A percentile compares a stretch with the other conserved stretches of the same genome.
Conservation (phyloP, 306 rosid species). For the Acacia confusa region DNA sequence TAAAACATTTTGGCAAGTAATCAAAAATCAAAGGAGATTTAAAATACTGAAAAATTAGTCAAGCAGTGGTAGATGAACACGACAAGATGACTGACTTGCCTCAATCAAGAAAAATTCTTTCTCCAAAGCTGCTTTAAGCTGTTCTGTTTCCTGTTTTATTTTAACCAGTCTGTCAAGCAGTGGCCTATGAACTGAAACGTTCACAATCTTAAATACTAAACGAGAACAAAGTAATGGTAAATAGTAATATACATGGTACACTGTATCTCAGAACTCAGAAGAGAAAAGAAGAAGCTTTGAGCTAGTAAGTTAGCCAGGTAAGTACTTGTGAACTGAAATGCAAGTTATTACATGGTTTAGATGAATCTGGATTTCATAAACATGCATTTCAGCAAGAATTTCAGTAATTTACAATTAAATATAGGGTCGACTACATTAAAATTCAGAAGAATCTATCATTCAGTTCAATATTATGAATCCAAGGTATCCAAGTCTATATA, state of each 20-base stretch:
- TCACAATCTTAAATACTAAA: constrained; percentile 16
- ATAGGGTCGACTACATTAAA: constrained; percentile 3
- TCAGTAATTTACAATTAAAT: background rate
- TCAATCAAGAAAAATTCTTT: constrained; percentile 68
- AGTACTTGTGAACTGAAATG: constrained; percentile 26
- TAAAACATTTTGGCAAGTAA: background rate
- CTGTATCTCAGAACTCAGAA: constrained; percentile 9
- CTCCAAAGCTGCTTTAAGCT: constrained; percentile 67
- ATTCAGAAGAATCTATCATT: constrained; percentile 2
- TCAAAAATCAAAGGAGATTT: constrained; percentile 14
- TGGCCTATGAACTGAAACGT: constrained; percentile 19
- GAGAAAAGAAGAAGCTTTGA: constrained; percentile 27
- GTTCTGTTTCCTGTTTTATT: constrained; percentile 77
- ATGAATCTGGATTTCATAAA: background rate
- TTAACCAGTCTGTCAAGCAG: constrained; percentile 34
- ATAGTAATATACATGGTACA: background rate
- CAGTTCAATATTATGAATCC: background rate
- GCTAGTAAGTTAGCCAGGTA: constrained; percentile 9
- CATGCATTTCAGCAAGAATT: constrained; percentile 1
- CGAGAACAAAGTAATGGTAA: constrained; percentile 19
- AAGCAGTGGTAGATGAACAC: constrained; percentile 22
- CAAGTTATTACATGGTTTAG: constrained; percentile 3
- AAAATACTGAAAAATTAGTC: constrained; percentile 19
- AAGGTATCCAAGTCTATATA: constrained; percentile 14
- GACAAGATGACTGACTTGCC: constrained; percentile 46